Evolutionary conservation across 2,329 filamentous ascomycete species (phyloP), one percentile per base, ranked within the genome.

Genomic region (Diaporthe velutina): DNA sequence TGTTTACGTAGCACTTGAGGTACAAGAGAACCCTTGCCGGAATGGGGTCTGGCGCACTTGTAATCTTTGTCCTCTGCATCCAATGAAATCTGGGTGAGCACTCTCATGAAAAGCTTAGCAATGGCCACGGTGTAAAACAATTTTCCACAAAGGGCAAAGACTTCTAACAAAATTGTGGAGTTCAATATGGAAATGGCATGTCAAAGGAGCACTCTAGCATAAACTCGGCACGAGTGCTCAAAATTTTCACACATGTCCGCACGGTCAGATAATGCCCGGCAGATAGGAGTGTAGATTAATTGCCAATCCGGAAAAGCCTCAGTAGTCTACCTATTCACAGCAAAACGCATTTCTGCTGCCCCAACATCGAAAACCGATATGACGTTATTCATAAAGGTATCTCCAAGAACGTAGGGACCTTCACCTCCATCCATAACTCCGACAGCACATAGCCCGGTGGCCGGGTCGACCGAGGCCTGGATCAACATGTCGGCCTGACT

Each of bases 331-430:
- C 8, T 33, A 38, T 73, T 28, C 2, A 54, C 55, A 17, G 58
- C 67, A 28, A 75, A 75, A 3, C 67, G 66, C 9, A 74, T 74
- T 61, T 75, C 66, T 22, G 45, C 70, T 4, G 74, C 71, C 3
- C 74, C 74, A 28, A 74, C 38, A n/a, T 75, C 74, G 22, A 75
- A 75, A 3, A 75, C 58, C 5, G 71, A 48, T 15, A 75, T 38
- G 57, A 74, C 71, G 17, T 74, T 75, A 28, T 75, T 75, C 74
- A 75, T 38, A 25, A 75, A 75, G 4, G 74, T 74, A 12, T 71
- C 66, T 7, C 74, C 74, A 15, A 74, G 42, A n/a, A 71, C 58
- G 17, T 71, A 75, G 7, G 71, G 74, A 9, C 74, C 74, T 2
- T n/a, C 30, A 2, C 4, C 30, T 35, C 74, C 74, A 50, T 73